Percentiles rank a stretch among this genome's conserved stretches.
Conservation (phyloP, 2,329 filamentous ascomycete species). For the Aspergillus melleus region DNA sequence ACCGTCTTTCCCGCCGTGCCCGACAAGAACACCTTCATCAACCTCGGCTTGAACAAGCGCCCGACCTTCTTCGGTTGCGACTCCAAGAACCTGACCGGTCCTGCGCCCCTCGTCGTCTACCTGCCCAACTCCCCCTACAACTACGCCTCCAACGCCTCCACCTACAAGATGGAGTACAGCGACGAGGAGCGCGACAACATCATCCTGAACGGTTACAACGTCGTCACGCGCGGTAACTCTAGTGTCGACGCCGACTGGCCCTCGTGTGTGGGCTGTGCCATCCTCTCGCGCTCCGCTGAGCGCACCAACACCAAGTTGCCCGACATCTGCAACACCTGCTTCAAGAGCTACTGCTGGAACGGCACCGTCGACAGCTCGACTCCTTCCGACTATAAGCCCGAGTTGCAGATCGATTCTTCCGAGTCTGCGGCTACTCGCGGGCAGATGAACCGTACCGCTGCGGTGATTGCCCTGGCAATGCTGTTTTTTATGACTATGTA, state of each 20-base stretch:
- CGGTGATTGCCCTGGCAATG: constrained; percentile 1
- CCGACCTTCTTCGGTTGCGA: constrained; percentile 83
- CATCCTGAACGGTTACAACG: constrained; percentile 74
- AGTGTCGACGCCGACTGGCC: constrained; percentile 75
- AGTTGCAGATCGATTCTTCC: neutral
- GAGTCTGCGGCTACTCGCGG: constrained; percentile 3
- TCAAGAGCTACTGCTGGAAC: constrained; percentile 87
- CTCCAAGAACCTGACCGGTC: constrained; percentile 59
- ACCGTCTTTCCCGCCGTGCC: constrained; percentile 73
- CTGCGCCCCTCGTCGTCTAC: constrained; percentile 69
- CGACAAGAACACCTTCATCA: constrained; percentile 74
- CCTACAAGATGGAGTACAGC: constrained; percentile 68
- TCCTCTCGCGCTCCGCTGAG: constrained; percentile 72
- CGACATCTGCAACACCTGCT: constrained; percentile 72
- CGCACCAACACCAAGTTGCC: constrained; percentile 70
- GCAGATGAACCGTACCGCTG: constrained; percentile 4
- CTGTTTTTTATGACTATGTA: constrained; percentile 8
- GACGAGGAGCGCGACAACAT: constrained; percentile 70
- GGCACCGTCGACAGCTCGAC: constrained; percentile 58
- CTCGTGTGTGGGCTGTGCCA: constrained; percentile 82
- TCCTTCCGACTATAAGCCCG: constrained; percentile 11
- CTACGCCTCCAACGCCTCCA: constrained; percentile 73
- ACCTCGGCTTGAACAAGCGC: constrained; percentile 69
- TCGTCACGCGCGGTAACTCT: constrained; percentile 65
- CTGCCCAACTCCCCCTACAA: constrained; percentile 82